Evolutionary conservation across 2,329 filamentous ascomycete species (phyloP).

Genomic region (Sporothrix mexicana): DNA sequence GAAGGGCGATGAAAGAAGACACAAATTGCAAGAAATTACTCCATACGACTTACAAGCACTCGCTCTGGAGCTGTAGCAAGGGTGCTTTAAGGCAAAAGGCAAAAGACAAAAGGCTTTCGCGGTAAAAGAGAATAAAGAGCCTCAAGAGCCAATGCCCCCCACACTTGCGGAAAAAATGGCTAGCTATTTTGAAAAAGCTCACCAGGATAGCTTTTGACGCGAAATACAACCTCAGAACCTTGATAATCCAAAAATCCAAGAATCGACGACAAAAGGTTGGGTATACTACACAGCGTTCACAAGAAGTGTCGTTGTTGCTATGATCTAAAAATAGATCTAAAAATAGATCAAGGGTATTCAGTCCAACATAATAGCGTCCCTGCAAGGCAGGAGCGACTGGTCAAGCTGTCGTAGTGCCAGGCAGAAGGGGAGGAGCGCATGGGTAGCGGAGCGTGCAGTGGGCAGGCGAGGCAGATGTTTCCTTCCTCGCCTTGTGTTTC

Average conservation of each 20-base stretch:
- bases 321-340: conserved; percentile 30
- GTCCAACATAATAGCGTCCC: background rate
- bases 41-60: background rate
- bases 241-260: background rate
- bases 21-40: background rate
- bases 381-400: background rate
- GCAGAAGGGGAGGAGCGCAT: conserved; percentile 12
- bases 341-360: conserved; percentile 7
- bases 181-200: background rate
- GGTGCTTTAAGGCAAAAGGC: background rate
- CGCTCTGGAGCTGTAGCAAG: background rate
- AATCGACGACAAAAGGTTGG: background rate
- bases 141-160: background rate
- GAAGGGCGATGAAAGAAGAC: background rate
- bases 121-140: background rate
- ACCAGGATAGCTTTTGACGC: background rate
- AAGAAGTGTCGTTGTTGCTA: background rate
- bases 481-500: background rate
- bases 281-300: background rate
- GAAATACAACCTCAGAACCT: background rate
- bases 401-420: background rate
- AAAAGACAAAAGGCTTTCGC: background rate
- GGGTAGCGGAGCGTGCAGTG: background rate
- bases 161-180: background rate
- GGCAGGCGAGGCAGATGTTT: background rate